Evolutionary conservation across 768 basidiomycete genomes (phyloP).

Genomic region (Tulasnella sp.): DNA sequence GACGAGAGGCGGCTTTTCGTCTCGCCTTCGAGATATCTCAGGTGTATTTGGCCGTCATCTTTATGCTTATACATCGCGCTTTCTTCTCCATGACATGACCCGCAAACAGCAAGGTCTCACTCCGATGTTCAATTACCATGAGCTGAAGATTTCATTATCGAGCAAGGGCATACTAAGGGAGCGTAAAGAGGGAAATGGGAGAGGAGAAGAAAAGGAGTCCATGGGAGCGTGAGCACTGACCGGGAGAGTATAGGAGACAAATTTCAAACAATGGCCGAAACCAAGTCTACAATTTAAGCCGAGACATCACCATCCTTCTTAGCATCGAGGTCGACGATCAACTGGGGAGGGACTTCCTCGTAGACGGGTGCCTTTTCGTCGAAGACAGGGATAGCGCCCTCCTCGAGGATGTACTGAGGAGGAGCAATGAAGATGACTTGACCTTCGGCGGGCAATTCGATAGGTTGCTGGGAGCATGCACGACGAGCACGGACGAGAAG

Average conservation of each 20-base stretch:
- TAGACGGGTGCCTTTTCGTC: conserved; percentile 3
- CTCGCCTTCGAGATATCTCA: neutral
- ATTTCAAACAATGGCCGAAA: neutral
- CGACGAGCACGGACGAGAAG: conserved; percentile 50
- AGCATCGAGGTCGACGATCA: conserved; percentile 1
- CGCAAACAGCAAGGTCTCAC: neutral
- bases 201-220: neutral
- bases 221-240: neutral
- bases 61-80: conserved; percentile 17
- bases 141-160: neutral
- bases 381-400: neutral
- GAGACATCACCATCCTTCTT: neutral
- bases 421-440: conserved; percentile 4
- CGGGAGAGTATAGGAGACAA: neutral
- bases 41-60: neutral
- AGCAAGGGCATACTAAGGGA: neutral
- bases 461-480: neutral
- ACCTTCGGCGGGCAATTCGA: conserved; percentile 3
- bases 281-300: neutral
- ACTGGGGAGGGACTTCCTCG: neutral
- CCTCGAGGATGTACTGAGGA: conserved; percentile 1
- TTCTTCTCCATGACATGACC: neutral
- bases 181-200: neutral
- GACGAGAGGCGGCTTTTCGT: neutral
- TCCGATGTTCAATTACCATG: neutral